Base-by-base conservation (phyloP, 1,139 yeast species). In the Candida sojae region DNA sequence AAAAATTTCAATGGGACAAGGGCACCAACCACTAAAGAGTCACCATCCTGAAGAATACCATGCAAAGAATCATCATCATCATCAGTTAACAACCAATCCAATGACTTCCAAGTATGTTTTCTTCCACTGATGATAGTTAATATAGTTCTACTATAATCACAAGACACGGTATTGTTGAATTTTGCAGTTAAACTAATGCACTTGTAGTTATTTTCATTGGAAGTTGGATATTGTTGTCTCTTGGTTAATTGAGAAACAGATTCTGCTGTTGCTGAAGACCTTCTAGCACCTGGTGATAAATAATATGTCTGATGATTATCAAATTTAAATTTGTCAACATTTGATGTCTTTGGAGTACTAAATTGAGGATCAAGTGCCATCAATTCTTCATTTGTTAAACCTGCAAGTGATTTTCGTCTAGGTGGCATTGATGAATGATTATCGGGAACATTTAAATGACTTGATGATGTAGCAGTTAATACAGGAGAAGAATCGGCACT, bases 351-450 rank as follows among this genome's bases (percentile, higher is more conserved):
- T 10, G 75, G 65, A 28, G 67, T 57, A 50, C 58, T 56, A 57
- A 72, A 84, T 56, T 82, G 87, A 2, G 80, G 73, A 62, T 84
- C 91, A 57, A 84, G 63, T 4, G 79, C 82, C 58, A 83, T 66
- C 44, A 86, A 67, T 60, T 86, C 90, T 53, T 81, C 86, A 58
- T 80, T 75, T 4, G 86, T 74, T 88, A 86, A 80, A 3, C 77
- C 85, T 10, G 81, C 77, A 55, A 83, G 77, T 32, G 85, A 79
- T 59, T 82, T 83, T 53, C 82, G 71, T 42, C 82, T 63, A 1
- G 62, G 56, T 29, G 45, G 5, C 10, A 34, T 39, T 13, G 31
- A 31, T 4, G 44, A 21, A 4, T 46, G 48, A 13, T 39, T 36
- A 23, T 49, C 48, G 4, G 43, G 31, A 2, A 43, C 48, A 8